Base-by-base conservation (phyloP, 2,329 filamentous ascomycete genomes). In the Coniochaeta ligniaria region DNA sequence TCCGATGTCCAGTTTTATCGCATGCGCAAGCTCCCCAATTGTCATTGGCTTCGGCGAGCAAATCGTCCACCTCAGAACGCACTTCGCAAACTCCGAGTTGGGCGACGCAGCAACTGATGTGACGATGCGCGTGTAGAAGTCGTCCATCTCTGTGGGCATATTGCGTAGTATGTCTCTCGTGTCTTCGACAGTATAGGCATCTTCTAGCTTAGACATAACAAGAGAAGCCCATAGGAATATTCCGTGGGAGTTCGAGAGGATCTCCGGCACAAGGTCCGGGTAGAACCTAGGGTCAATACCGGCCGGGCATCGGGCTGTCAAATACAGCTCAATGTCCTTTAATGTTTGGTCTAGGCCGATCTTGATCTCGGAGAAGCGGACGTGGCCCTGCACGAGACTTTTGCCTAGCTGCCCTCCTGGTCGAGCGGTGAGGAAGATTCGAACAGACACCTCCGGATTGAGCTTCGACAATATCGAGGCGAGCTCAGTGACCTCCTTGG, bases 61-160 rank as follows among this genome's bases (percentile, higher is more conserved):
- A n/a, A 66, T 63, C 24, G 68, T 66, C 75, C 75, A 78, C 11
- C 62, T 67, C 1, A 78, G 70, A 14, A 77, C 70, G 12, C 71
- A 67, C 58, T 72, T 70, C 24, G 72, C 70, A 2, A 77, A 66
- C 31, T 68, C 62, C 2, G 56, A 61, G 38, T 63, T 65, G 14
- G 63, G 60, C 0, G 64, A 64, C 16, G 72, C 71, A 28, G 59
- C 20, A 31, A 68, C 63, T 36, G 54, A 58, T 38, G 61, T 35
- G 26, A 67, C 52, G 28, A 69, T 69, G 1, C 65, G 60, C 26
- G 26, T 57, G 58, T 69, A 69, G 52, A 69, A 63, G 3, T 61
- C 63, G 36, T 64, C 62, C 67, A 69, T 68, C 57, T 66, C 67
- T 8, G 63, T 33, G 1, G 67, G 67, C 2, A 67, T 63, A 28